Percentiles rank a stretch among this genome's conserved stretches.
Evolutionary conservation across 768 basidiomycete species (phyloP).

Genomic region (Neoboletus magnificus): DNA sequence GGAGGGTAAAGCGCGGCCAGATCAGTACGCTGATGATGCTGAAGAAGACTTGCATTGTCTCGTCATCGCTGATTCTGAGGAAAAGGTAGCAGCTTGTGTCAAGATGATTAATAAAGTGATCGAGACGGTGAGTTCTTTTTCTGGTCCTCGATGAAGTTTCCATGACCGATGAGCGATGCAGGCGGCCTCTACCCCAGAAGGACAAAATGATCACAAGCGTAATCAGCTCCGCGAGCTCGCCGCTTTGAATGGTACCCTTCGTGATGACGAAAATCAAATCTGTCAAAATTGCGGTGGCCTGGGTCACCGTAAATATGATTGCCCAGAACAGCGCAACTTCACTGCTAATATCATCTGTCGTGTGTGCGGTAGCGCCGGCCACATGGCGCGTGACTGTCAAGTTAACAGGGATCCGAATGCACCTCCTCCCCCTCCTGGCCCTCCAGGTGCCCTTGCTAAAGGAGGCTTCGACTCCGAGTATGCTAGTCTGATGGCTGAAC

Average conservation of each 20-base stretch:
- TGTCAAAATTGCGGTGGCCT: constrained; percentile 96
- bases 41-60: constrained; percentile 99
- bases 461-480: constrained; percentile 97
- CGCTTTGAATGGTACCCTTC: constrained; percentile 95
- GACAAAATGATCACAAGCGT: constrained; percentile 98
- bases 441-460: constrained; percentile 43
- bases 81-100: constrained; percentile 89
- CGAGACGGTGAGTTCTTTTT: constrained; percentile 71
- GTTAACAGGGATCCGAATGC: constrained; percentile 89
- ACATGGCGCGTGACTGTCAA: constrained; percentile 98
- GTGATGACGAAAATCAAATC: constrained; percentile 99
- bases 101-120: constrained; percentile 97
- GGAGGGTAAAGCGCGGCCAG: constrained; percentile 95
- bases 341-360: constrained; percentile 99
- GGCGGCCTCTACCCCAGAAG: constrained; percentile 99
- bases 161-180: constrained; percentile 29
- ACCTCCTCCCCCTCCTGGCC: constrained; percentile 42
- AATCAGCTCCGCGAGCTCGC: constrained; percentile 98
- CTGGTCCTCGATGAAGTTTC: not conserved
- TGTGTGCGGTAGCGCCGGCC: constrained; percentile 95
- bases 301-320: constrained; percentile 98
- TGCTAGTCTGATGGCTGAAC: constrained; percentile 94
- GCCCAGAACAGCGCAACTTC: constrained; percentile 97
- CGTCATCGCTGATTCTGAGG: constrained; percentile 87
- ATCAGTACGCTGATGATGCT: constrained; percentile 93